Evolutionary conservation across 2,329 filamentous ascomycete species (phyloP).

Genomic region (Pseudogymnoascus sp.): DNA sequence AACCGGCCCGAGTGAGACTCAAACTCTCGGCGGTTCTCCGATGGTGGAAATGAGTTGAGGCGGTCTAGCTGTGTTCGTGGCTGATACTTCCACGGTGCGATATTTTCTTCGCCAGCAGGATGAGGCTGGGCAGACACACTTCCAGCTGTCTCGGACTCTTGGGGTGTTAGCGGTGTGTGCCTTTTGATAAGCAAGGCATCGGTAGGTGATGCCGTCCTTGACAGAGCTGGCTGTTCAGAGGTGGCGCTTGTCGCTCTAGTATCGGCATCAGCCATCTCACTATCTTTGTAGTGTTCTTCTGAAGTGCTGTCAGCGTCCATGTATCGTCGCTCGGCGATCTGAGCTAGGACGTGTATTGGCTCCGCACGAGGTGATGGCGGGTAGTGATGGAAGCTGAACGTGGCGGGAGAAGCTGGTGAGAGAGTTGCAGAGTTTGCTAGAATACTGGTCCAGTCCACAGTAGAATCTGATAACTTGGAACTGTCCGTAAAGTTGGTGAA

Average conservation of each 20-base stretch:
- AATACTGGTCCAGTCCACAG: neutral
- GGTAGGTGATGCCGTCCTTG: neutral
- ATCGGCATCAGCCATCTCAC: neutral
- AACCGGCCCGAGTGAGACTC: neutral
- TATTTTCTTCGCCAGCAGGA: neutral
- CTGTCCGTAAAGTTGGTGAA: neutral
- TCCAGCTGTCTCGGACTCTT: neutral
- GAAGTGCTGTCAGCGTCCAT: neutral
- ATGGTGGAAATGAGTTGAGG: neutral
- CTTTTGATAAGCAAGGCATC: neutral
- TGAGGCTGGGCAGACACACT: neutral
- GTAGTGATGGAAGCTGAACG: neutral
- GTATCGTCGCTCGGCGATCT: neutral
- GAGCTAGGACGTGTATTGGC: neutral
- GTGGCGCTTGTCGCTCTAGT: neutral
- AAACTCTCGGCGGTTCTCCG: neutral
- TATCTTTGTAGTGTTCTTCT: constrained; percentile 3
- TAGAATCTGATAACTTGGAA: neutral
- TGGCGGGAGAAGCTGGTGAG: neutral
- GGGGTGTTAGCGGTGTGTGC: neutral
- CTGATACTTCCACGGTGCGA: neutral
- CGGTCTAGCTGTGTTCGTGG: neutral
- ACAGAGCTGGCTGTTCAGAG: neutral
- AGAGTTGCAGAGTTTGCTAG: neutral
- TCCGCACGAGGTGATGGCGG: neutral